Evolutionary conservation across 495 filamentous ascomycete genomes (phyloP).

Genomic region (Filosporella fistucella): DNA sequence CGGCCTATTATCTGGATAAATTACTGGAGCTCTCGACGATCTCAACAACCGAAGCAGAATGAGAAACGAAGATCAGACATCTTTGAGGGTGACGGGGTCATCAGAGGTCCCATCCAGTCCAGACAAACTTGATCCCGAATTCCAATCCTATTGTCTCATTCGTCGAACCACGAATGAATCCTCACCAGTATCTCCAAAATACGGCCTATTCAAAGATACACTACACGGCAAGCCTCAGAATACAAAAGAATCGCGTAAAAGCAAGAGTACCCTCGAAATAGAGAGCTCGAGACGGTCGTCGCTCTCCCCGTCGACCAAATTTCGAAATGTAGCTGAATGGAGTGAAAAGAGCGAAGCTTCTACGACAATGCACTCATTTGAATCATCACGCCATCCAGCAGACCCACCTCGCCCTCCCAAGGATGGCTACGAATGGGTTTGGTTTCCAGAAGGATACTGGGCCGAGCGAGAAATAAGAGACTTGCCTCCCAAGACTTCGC

Average conservation of each 20-base stretch:
- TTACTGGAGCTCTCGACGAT: neutral
- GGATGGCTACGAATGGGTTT: conserved; percentile 49
- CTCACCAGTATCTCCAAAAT: neutral
- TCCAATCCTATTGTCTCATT: conserved; percentile 8
- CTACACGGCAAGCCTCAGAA: neutral
- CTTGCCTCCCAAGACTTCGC: neutral
- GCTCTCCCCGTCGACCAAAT: neutral
- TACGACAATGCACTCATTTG: neutral
- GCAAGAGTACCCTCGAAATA: neutral
- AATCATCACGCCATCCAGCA: conserved; percentile 14
- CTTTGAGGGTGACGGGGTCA: neutral
- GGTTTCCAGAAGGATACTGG: conserved; percentile 52
- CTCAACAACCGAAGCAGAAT: neutral
- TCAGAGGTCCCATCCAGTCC: neutral
- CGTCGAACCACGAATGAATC: neutral
- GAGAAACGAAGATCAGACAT: neutral
- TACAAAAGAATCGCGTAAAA: neutral
- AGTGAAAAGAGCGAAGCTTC: neutral
- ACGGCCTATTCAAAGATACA: neutral
- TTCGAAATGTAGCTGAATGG: conserved; percentile 15
- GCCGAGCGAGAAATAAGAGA: conserved; percentile 47
- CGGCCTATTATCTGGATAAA: neutral
- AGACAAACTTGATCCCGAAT: neutral
- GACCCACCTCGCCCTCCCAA: conserved; percentile 46
- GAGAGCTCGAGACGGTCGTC: conserved; percentile 1